Evolutionary conservation across 371 early-diverging fungal species (phyloP).

Genomic region (Mortierella sp.): DNA sequence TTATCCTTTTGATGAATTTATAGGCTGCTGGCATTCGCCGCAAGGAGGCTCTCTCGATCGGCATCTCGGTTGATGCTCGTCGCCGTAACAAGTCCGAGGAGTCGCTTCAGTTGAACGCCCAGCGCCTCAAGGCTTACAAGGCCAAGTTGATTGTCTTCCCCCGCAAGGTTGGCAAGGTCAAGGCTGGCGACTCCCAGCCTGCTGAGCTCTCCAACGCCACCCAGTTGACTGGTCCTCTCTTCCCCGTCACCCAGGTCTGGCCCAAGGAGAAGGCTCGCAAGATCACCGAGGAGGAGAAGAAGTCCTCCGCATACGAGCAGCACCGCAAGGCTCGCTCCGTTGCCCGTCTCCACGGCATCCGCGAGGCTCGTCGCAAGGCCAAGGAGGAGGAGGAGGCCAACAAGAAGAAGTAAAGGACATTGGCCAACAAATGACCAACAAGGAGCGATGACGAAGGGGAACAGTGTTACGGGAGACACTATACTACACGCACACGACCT

Average conservation of each 20-base stretch:
- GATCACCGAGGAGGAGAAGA: conserved; percentile 89
- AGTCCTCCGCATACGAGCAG: conserved; percentile 81
- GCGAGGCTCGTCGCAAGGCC: conserved; percentile 83
- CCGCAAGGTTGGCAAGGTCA: conserved; percentile 88
- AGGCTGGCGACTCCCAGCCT: conserved; percentile 81
- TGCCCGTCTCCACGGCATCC: conserved; percentile 84
- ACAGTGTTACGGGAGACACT: too few relatives aligned
- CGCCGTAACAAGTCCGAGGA: conserved; percentile 98
- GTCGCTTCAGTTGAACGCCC: conserved; percentile 94
- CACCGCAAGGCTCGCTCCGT: conserved; percentile 92
- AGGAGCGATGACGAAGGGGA: background rate
- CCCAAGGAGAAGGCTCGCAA: conserved; percentile 81
- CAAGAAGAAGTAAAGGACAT: conserved; percentile 72
- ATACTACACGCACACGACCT: too few relatives aligned
- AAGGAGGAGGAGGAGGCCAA: conserved; percentile 90
- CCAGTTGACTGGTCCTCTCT: conserved; percentile 78
- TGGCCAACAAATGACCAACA: background rate
- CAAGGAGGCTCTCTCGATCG: conserved; percentile 96
- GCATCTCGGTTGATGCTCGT: conserved; percentile 99
- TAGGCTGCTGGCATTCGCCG: conserved; percentile 94
- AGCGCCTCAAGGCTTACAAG: conserved; percentile 98
- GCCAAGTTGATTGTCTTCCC: conserved; percentile 95
- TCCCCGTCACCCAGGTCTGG: conserved; percentile 79
- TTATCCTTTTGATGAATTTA: conserved; percentile 1
- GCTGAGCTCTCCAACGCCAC: conserved; percentile 74